Base-by-base conservation (phyloP, 2,329 filamentous ascomycete species). In the Rhynchosporium agropyri region DNA sequence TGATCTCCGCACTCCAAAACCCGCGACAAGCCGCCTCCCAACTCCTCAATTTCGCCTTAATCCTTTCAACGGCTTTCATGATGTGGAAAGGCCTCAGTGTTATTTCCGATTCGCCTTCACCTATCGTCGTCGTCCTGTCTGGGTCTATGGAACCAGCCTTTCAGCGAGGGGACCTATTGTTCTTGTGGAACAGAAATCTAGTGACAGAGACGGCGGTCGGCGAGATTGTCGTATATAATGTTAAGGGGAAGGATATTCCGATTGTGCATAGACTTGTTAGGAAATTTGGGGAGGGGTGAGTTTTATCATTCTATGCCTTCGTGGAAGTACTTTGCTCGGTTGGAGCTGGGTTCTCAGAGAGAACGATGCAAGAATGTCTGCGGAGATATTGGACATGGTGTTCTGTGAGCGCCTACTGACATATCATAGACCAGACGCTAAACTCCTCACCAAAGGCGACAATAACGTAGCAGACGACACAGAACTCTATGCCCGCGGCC, bases 381-480 rank as follows among this genome's bases (percentile, higher is more conserved):
- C 20, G 20, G 20, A 20, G 20, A 1, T 20, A 20, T 20, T 20
- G 20, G 20, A 20, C 20, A 20, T 20, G 20, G 20, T 20, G 20
- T 1, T 20, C 20, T 20, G 20, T 20, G 20, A 20, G 20, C 20
- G 20, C 20, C 20, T 20, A 20, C 20, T 20, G 20, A 20, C 20
- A 20, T 20, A 1, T 20, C 20, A 1, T 36, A 85, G 83, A 29
- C 77, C 80, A 8, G 76, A 81, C 57, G 84, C 85, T n/a, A 81
- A 91, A 74, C 85, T 99, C 26, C 84, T 99, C 62, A 99, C 95
- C 40, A 99, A 99, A 79, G 95, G 95, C 69, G 95, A 99, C 79
- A 99, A 98, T 82, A 99, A 99, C 76, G 78, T 86, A 7, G 90
- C 91, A 48, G 94, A 98, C 76, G 95, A 99, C 76, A 96, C 92